Evolutionary conservation across 345 rosid genomes (phyloP).

Genomic region (Rhodamnia argentea): DNA sequence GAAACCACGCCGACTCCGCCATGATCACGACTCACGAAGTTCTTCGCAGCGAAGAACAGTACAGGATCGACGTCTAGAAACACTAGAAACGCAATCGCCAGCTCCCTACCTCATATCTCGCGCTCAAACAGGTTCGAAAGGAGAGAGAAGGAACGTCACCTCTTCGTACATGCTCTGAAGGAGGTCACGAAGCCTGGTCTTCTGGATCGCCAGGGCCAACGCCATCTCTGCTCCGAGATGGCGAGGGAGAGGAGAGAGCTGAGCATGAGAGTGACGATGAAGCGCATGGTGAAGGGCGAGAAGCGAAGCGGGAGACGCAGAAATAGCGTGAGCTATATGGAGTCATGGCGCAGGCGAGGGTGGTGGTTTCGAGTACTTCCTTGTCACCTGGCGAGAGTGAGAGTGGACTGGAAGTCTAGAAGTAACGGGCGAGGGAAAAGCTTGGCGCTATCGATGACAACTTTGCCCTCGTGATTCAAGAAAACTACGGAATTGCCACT

Average conservation of each 20-base stretch:
- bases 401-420: no score
- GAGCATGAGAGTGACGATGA: background rate
- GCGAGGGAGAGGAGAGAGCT: background rate
- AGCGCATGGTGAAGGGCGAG: background rate
- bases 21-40: background rate
- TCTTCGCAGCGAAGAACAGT: background rate
- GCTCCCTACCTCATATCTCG: background rate
- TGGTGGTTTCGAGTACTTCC: background rate
- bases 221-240: background rate
- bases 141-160: background rate
- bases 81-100: background rate
- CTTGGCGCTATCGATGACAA: background rate
- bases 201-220: background rate
- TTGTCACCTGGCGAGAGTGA: background rate
- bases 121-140: background rate
- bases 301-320: background rate
- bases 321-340: background rate
- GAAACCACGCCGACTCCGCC: background rate
- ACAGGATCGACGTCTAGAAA: background rate
- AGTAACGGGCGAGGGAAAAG: background rate
- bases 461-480: background rate
- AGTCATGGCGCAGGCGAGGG: background rate
- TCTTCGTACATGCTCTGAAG: conserved; percentile 2
- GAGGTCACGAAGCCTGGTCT: background rate
- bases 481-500: background rate